Evolutionary conservation across 2,329 filamentous ascomycete genomes (phyloP).

Genomic region (Xylariaceae sp.): DNA sequence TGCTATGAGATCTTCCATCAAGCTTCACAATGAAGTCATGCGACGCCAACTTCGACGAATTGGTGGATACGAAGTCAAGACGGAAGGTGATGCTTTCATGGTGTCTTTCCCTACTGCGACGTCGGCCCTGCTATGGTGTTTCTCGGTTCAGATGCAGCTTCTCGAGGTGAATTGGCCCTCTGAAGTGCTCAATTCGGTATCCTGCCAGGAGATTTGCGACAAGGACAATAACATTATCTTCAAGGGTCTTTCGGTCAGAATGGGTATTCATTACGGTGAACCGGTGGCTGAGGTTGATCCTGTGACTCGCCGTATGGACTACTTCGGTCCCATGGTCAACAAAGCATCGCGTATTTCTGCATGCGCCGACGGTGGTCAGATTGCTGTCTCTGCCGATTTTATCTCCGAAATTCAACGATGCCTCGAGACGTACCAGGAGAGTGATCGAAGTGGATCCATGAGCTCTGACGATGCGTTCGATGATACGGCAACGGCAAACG

Average conservation of each 20-base stretch:
- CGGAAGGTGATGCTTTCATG: slow-evolving; percentile 99
- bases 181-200: slow-evolving; percentile 81
- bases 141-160: slow-evolving; percentile 83
- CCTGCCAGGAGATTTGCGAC: slow-evolving; percentile 77
- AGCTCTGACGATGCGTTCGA: slow-evolving; percentile 69
- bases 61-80: slow-evolving; percentile 98
- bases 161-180: slow-evolving; percentile 89
- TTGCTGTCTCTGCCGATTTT: slow-evolving; percentile 94
- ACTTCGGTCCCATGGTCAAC: slow-evolving; percentile 99
- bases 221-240: slow-evolving; percentile 86
- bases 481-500: slow-evolving; percentile 66
- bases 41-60: slow-evolving; percentile 86
- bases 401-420: slow-evolving; percentile 92
- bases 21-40: slow-evolving; percentile 96
- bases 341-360: slow-evolving; percentile 89
- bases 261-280: slow-evolving; percentile 95
- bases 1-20: slow-evolving; percentile 95
- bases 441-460: slow-evolving; percentile 62
- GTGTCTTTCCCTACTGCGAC: slow-evolving; percentile 96
- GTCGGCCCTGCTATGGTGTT: slow-evolving; percentile 90
- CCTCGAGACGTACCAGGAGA: slow-evolving; percentile 82
- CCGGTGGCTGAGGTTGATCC: slow-evolving; percentile 94
- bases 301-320: slow-evolving; percentile 97
- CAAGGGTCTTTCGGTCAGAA: slow-evolving; percentile 87
- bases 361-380: slow-evolving; percentile 93